Evolutionary conservation across 805 yeast species (phyloP).

Genomic region (Candida khao-thaluensis): DNA sequence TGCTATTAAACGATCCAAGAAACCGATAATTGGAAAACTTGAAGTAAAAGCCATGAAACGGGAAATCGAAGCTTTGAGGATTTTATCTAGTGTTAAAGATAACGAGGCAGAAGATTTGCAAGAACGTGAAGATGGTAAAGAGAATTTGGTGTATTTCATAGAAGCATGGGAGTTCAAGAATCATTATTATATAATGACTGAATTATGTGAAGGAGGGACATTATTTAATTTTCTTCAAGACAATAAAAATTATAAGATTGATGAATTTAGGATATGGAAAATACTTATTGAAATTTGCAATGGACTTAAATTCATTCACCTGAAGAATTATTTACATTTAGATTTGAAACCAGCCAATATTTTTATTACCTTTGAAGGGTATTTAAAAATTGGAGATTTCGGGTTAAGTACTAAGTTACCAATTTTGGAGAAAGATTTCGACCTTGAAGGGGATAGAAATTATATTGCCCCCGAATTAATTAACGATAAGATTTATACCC

Average conservation of each 20-base stretch:
- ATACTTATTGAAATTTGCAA: conserved; percentile 78
- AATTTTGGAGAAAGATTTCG: conserved; percentile 60
- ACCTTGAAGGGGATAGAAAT: conserved; percentile 95
- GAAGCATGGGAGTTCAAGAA: conserved; percentile 83
- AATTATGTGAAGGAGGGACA: conserved; percentile 92
- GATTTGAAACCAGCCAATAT: conserved; percentile 96
- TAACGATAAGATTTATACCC: conserved; percentile 75
- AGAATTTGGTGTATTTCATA: conserved; percentile 72
- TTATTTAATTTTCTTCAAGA: conserved; percentile 76
- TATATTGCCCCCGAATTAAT: conserved; percentile 97
- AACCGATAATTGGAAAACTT: conserved; percentile 50
- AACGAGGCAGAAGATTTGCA: conserved; percentile 29
- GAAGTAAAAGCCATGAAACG: conserved; percentile 63
- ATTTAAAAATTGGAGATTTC: conserved; percentile 91
- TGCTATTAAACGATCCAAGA: conserved; percentile 86
- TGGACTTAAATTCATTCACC: conserved; percentile 81
- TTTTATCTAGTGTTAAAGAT: conserved; percentile 38
- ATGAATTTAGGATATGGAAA: conserved; percentile 98
- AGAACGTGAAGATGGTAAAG: conserved; percentile 62
- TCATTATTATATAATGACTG: conserved; percentile 87
- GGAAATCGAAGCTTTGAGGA: conserved; percentile 71
- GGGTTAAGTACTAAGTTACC: conserved; percentile 90
- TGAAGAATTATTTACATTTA: conserved; percentile 70
- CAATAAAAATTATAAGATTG: conserved; percentile 71
- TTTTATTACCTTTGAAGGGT: conserved; percentile 91